Base-by-base conservation (phyloP, 2,329 filamentous ascomycete genomes). In the Calonectria pseudoturangicola region DNA sequence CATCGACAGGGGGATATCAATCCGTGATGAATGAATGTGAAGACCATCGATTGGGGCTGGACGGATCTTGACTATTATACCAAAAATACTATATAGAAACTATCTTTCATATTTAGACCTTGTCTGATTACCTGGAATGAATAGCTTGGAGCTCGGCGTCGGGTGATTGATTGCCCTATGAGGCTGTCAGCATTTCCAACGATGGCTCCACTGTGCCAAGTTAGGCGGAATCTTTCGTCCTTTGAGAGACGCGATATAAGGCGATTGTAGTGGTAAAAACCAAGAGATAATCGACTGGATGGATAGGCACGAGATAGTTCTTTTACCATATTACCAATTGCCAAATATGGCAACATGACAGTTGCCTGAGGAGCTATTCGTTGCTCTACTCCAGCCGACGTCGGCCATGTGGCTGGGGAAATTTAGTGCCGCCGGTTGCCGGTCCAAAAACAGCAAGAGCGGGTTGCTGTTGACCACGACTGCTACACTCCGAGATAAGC, bases 81-180 rank as follows among this genome's bases (percentile, higher is more conserved):
- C 30, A 33, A 33, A 36, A 36, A 36, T 9, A 36, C 33, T 13
- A 6, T 36, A 36, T 36, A 36, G 6, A 9, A 36, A 3, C 33
- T 13, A 10, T 36, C 12, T 12, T 36, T 36, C 7, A 12, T 6
- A 36, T 36, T 36, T 13, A 10, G 33, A 10, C 33, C 43, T 48
- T 56, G 65, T 4, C 18, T 9, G 27, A 39, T 21, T 62, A 10
- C 54, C 30, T 12, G 48, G 56, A 64, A 33, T 15, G 41, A 27
- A 56, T 28, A 50, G 60, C 41, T 50, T 27, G 28, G 28, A 58
- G 15, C 33, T 62, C 68, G 74, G 74, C 68, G 62, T 70, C 56
- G 70, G 72, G 69, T 56, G 64, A 73, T 71, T 75, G 16, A 72
- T 74, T 72, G 75, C 56, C 77, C 77, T 79, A 77, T 79, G 56